These are phyloP conservation scores for Histomonas meleagridis DNA, from an alignment of 208 protist species.

Conservation along the genomic window DNA sequence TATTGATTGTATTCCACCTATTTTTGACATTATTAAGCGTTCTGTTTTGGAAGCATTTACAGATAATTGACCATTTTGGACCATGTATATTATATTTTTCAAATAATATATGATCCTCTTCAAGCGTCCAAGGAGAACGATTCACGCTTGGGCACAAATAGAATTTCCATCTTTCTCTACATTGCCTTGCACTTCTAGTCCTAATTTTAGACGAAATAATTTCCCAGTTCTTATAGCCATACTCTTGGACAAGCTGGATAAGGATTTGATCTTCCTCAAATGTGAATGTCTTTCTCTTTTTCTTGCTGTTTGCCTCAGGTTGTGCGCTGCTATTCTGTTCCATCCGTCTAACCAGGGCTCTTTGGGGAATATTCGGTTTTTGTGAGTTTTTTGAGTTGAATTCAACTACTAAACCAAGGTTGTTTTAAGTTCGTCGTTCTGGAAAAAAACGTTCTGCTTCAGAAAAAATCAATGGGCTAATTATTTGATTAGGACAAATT, in stretches of 20 bases:
- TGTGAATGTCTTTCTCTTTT: background rate
- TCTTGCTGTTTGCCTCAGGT: background rate
- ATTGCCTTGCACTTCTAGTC: background rate
- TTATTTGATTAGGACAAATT: too few species aligned
- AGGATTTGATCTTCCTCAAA: background rate
- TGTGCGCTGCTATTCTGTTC: too few species aligned
- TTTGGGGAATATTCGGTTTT: too few species aligned
- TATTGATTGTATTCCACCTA: too few species aligned
- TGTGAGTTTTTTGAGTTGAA: too few species aligned
- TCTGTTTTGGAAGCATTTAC: too few species aligned
- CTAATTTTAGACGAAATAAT: background rate
- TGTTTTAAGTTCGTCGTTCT: too few species aligned
- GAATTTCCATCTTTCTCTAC: background rate
- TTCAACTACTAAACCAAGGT: too few species aligned
- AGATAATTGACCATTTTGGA: constrained; percentile 18
- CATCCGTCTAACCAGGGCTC: too few species aligned
- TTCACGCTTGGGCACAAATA: background rate
- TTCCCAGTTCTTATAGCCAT: background rate
- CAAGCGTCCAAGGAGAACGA: background rate
- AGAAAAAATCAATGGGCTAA: too few species aligned
- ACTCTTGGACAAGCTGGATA: background rate
- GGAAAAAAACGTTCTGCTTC: too few species aligned
- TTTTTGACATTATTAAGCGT: too few species aligned
- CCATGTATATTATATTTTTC: background rate
- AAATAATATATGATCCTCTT: background rate